phyloP scores from a whole-genome alignment of 2,329 filamentous ascomycete genomes.

The Hymenoscyphus fructigenus region DNA sequence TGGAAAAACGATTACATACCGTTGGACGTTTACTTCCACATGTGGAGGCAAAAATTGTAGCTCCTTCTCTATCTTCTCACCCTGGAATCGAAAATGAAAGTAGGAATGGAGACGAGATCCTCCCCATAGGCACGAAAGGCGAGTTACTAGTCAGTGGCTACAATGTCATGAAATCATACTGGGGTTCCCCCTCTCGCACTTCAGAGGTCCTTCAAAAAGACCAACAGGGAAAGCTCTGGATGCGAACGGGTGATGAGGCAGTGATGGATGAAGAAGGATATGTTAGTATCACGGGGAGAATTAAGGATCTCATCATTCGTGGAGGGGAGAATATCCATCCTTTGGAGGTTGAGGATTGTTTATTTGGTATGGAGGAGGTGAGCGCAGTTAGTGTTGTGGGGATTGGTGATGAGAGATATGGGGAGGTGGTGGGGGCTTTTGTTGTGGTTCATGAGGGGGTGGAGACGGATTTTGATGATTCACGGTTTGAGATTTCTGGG shows the following conservation, averaged over 20 bases:
- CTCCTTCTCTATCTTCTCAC: conserved; percentile 44
- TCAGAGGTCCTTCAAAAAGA: conserved; percentile 52
- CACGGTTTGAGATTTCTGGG: conserved; percentile 22
- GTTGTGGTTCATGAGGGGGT: conserved; percentile 54
- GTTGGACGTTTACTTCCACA: conserved; percentile 86
- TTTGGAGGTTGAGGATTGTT: conserved; percentile 84
- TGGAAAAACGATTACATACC: conserved; percentile 63
- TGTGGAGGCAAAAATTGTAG: conserved; percentile 74
- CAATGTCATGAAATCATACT: conserved; percentile 89
- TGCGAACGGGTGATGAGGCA: conserved; percentile 92
- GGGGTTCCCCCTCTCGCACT: conserved; percentile 69
- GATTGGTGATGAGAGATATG: conserved; percentile 76
- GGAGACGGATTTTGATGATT: conserved; percentile 31
- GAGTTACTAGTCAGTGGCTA: conserved; percentile 86
- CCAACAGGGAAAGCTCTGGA: conserved; percentile 58
- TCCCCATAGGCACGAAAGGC: conserved; percentile 67
- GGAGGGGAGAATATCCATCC: conserved; percentile 97
- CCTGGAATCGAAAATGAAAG: background rate
- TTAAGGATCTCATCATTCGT: conserved; percentile 94
- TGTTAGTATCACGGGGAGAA: conserved; percentile 82
- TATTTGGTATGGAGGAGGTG: conserved; percentile 70
- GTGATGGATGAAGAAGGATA: conserved; percentile 81
- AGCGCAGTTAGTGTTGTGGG: conserved; percentile 81
- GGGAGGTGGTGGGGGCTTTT: conserved; percentile 85
- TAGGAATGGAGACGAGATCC: conserved; percentile 53